A percentile compares a stretch with the other conserved stretches of the same genome.
phyloP scores from a whole-genome alignment of 352 stramenopile species.

The Phytophthora chlamydospora region DNA sequence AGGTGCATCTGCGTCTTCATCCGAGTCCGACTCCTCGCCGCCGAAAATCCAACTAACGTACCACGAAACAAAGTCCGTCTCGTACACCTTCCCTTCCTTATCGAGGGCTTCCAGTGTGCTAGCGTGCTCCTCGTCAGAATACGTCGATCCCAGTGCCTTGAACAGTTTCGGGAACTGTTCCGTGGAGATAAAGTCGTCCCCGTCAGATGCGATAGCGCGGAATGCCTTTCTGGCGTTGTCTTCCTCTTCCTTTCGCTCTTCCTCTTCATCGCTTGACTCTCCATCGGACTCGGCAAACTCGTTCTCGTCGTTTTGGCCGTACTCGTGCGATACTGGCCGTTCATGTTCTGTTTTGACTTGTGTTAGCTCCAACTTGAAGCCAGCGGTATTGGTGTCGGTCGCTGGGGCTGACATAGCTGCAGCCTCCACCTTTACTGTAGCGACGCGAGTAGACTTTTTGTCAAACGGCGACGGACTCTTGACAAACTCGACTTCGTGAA shows the following conservation, averaged over 20 bases:
- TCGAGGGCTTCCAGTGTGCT: slow-evolving; percentile 43
- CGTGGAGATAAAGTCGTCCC: slow-evolving; percentile 36
- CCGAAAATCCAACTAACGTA: slow-evolving; percentile 73
- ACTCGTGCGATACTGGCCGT: slow-evolving; percentile 30
- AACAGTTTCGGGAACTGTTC: slow-evolving; percentile 63
- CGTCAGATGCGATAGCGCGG: slow-evolving; percentile 38
- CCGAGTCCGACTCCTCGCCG: slow-evolving; percentile 54
- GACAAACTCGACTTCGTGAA: slow-evolving; percentile 57
- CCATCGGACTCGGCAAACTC: slow-evolving; percentile 53
- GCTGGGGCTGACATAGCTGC: neutral
- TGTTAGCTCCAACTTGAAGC: neutral
- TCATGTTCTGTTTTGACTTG: slow-evolving; percentile 4
- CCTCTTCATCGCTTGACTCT: slow-evolving; percentile 69
- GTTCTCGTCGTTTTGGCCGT: slow-evolving; percentile 73
- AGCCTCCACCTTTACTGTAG: slow-evolving; percentile 3
- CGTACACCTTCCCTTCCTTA: slow-evolving; percentile 56
- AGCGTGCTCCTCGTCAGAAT: slow-evolving; percentile 60
- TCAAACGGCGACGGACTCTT: slow-evolving; percentile 35
- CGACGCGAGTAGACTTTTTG: slow-evolving; percentile 14
- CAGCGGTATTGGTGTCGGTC: neutral
- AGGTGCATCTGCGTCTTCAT: slow-evolving; percentile 32
- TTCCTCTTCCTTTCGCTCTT: slow-evolving; percentile 70
- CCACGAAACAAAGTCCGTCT: slow-evolving; percentile 64
- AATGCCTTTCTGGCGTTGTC: slow-evolving; percentile 53
- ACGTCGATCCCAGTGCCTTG: slow-evolving; percentile 61